Conservation (phyloP, 352 stramenopile species). For the Globisporangium irregulare region DNA sequence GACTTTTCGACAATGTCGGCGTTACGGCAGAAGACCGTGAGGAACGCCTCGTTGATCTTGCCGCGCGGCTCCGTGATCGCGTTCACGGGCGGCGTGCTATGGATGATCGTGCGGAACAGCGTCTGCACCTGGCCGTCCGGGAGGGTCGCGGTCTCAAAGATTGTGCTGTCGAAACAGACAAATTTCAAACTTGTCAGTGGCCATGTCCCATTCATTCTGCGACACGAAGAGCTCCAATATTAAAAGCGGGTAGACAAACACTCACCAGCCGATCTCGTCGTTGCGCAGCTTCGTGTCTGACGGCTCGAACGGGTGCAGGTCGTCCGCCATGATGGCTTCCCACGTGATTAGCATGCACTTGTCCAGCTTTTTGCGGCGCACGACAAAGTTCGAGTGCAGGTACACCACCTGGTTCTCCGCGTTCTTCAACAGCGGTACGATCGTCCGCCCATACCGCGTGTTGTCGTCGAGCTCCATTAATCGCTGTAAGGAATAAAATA, state of each 20-base stretch:
- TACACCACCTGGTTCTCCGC: constrained; percentile 61
- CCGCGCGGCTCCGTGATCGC: constrained; percentile 64
- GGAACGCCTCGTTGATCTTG: constrained; percentile 74
- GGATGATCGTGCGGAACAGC: constrained; percentile 63
- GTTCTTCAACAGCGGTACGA: constrained; percentile 65
- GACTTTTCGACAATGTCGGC: constrained; percentile 70
- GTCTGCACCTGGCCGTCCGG: constrained; percentile 51
- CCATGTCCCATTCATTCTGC: neutral
- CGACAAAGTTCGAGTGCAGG: constrained; percentile 77
- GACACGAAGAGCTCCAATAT: neutral
- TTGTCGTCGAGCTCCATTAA: constrained; percentile 79
- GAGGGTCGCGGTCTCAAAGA: constrained; percentile 53
- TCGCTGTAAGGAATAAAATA: constrained; percentile 18
- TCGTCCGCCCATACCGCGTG: constrained; percentile 75
- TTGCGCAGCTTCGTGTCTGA: constrained; percentile 65
- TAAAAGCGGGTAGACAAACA: constrained; percentile 8
- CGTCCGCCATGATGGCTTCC: constrained; percentile 64
- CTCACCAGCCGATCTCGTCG: constrained; percentile 77
- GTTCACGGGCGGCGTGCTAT: constrained; percentile 61
- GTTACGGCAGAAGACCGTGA: constrained; percentile 76
- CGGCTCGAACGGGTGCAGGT: constrained; percentile 60
- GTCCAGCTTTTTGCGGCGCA: constrained; percentile 54
- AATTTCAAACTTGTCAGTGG: neutral
- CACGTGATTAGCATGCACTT: constrained; percentile 64
- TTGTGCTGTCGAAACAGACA: constrained; percentile 36